Base-by-base conservation (phyloP, 2,329 filamentous ascomycete species). In the Pyrenophora seminiperda region DNA sequence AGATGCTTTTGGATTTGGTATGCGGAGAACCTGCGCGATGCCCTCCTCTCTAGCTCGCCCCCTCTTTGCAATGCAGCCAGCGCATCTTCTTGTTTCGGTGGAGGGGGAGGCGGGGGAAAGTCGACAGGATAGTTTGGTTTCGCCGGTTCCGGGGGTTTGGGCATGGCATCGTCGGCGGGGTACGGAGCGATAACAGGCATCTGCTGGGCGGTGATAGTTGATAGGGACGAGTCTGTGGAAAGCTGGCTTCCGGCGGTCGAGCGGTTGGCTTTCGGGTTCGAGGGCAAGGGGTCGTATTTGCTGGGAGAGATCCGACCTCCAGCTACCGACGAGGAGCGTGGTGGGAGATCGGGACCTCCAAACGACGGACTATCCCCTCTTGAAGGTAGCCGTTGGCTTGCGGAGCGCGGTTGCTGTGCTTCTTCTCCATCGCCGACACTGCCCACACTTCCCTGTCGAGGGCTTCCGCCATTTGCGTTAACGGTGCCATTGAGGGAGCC, bases 1-100 rank as follows among this genome's bases (percentile, higher is more conserved):
- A 97, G 79, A 65, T 96, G 91, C 69, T 97, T 97, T 37, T 91
- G 90, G 61, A 99, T 96, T 68, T 99, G 94, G 70, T 97, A 99
- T 44, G 91, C 89, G 2, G 94, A 97, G 70, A 97, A 99, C 66
- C 94, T 82, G 61, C 93, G 83, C 11, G 94, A 99, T 1, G 94
- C 94, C 69, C 94, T 83, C 68, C 94, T 84, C 75, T 99, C 94
- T 41, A 99, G 77, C 60, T 97, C 92, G 15, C 93, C 93, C 27
- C 92, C 92, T 73, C 91, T 85, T 74, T 97, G 94, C 59, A 99
- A 75, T 41, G 92, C 91, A 40, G 91, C 91, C 43, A 99, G 78
- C 4, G 94, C 94, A 77, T 96, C 95, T 63, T 94, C 89, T 63
- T 91, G 86, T 63, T 89, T 89, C 43, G 91, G 89, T 19, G 87